Base-by-base conservation (phyloP, 306 rosid genomes). In the Cucurbita pepo region DNA sequence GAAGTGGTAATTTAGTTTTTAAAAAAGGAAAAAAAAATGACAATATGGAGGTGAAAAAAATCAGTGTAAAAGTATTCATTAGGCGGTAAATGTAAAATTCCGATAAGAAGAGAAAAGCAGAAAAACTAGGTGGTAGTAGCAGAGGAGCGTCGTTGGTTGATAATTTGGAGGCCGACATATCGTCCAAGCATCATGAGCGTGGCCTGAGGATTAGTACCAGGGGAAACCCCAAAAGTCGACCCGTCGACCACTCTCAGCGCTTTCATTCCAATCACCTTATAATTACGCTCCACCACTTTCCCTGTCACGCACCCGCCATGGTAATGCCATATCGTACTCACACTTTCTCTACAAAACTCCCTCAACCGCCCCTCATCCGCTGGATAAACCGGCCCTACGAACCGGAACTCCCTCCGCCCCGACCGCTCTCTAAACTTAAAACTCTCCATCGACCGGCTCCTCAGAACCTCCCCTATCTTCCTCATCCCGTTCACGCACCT, bases 191-290 rank as follows among this genome's bases (percentile, higher is more conserved):
- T 91, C 89, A 91, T 81, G 0, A 89, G 56, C 12, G 97, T 91
- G 22, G 99, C 96, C 81, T 95, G 99, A 78, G 99, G 99, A 76
- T 93, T 93, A 10, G 97, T 93, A 59, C 98, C 98, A 0, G 96
- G 98, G 0, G 97, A 93, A 0, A 88, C 82, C 37, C 83, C 83
- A 13, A 93, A 93, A 8, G 84, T 83, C 6, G 98, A 93, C 4
- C 97, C 97, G 65, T 93, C 98, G 3, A 93, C 96, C 8, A 90
- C 60, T 8, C 98, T 82, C 63, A 93, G 88, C 0, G 94, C 82
- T 55, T 67, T 60, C 36, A 87, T 13, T 7, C 98, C 96, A 4
- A 79, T 51, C 22, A 95, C 85, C 57, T 76, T 67, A 56, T 83
- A 84, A 12, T 85, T 76, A 13, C 48, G 74, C 67, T 95, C 92